These are phyloP conservation scores for Apostasia shenzhenica DNA, from an alignment of 106 monocot species.

Conservation along the genomic window DNA sequence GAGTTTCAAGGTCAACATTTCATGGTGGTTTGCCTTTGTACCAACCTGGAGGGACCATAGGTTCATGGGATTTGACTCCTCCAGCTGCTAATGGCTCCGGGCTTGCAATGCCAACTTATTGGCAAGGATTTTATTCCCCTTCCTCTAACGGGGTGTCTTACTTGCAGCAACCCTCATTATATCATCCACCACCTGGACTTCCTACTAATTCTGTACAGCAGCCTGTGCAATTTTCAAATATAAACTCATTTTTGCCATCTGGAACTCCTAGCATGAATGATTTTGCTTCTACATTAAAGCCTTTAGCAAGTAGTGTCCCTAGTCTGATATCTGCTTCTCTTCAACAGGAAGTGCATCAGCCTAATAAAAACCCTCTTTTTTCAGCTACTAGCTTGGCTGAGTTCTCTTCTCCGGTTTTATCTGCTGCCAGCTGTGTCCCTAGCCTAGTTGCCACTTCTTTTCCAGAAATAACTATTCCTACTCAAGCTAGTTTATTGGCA, in stretches of 20 bases:
- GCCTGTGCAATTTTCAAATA: slow-evolving; percentile 45
- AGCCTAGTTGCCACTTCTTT: slow-evolving; percentile 26
- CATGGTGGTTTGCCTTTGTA: slow-evolving; percentile 64
- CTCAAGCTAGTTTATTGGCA: slow-evolving; percentile 17
- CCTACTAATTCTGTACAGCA: slow-evolving; percentile 44
- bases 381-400: slow-evolving; percentile 27
- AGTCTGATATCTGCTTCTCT: slow-evolving; percentile 14
- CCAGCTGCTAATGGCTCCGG: slow-evolving; percentile 48
- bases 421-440: slow-evolving; percentile 18
- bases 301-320: slow-evolving; percentile 13
- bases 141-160: slow-evolving; percentile 38
- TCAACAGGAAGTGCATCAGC: slow-evolving; percentile 54
- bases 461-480: slow-evolving; percentile 19
- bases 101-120: slow-evolving; percentile 67
- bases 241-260: slow-evolving; percentile 29
- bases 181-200: slow-evolving; percentile 53
- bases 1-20: slow-evolving; percentile 47
- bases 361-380: slow-evolving; percentile 25
- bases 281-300: slow-evolving; percentile 20
- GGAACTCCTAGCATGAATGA: slow-evolving; percentile 30
- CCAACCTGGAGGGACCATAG: slow-evolving; percentile 60
- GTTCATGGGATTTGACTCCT: slow-evolving; percentile 49
- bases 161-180: slow-evolving; percentile 49
- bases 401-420: slow-evolving; percentile 22
- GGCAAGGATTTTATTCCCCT: slow-evolving; percentile 73